A percentile compares a stretch with the other conserved stretches of the same genome.
Conservation (phyloP, 129 eudicot species). For the Lactuca sativa region DNA sequence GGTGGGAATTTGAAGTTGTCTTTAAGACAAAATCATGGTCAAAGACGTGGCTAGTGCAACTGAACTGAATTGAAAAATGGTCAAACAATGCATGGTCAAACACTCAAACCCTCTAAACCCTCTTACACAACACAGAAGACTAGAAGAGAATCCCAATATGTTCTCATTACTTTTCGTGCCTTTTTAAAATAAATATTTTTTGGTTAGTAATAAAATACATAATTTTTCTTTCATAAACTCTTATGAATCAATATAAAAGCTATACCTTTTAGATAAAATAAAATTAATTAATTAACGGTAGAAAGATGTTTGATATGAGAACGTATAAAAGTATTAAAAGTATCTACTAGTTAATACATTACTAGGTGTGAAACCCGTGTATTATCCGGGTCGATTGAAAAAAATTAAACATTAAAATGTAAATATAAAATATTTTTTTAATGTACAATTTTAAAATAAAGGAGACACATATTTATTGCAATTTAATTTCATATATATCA, state of each 20-base stretch:
- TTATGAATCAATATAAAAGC: too few relatives aligned
- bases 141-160: conserved; percentile 23
- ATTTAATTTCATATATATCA: too few relatives aligned
- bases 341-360: not conserved
- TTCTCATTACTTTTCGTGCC: conserved; percentile 5
- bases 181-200: not conserved
- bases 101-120: conserved; percentile 26
- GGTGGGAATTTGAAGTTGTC: not conserved
- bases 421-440: too few relatives aligned
- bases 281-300: too few relatives aligned
- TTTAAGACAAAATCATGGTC: not conserved
- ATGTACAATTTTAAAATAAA: too few relatives aligned
- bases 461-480: too few relatives aligned
- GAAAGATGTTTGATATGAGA: too few relatives aligned
- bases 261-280: too few relatives aligned
- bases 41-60: conserved; percentile 14
- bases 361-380: too few relatives aligned
- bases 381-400: too few relatives aligned
- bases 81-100: conserved; percentile 14
- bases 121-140: conserved; percentile 17
- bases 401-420: too few relatives aligned
- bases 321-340: not conserved
- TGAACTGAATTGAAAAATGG: not conserved
- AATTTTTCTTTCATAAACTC: too few relatives aligned
- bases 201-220: not conserved